A percentile compares a stretch with the other conserved stretches of the same genome.
phyloP scores from a whole-genome alignment of 805 yeast species.

The Teunomyces pallodes region DNA sequence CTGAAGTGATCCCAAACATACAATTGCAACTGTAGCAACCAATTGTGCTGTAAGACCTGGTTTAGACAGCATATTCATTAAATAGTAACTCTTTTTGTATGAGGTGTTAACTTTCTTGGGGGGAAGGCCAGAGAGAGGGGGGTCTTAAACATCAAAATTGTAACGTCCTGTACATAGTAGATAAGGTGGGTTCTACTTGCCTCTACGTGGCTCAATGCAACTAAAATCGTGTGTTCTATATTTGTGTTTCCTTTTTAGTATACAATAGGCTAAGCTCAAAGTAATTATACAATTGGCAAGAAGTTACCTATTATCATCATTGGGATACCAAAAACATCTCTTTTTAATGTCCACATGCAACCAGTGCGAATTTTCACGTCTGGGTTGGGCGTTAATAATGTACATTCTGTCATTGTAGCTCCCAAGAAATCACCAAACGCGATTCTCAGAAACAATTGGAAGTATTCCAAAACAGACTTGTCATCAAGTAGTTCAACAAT shows the following conservation, averaged over 20 bases:
- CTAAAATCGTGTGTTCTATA: too few species aligned
- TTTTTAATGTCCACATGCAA: conserved; percentile 87
- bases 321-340: conserved; percentile 96
- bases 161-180: background rate
- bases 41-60: conserved; percentile 29
- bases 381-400: conserved; percentile 59
- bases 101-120: background rate
- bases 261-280: background rate
- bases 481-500: conserved; percentile 87
- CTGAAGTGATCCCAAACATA: conserved; percentile 78
- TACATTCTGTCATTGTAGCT: conserved; percentile 81
- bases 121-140: background rate
- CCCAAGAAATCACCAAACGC: conserved; percentile 92
- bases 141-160: background rate
- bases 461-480: conserved; percentile 80
- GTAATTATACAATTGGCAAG: conserved; percentile 60
- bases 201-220: too few species aligned
- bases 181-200: background rate
- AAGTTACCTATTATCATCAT: conserved; percentile 96
- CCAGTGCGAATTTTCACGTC: conserved; percentile 65
- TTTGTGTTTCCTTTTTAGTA: too few species aligned
- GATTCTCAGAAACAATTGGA: conserved; percentile 75
- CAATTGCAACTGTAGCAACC: conserved; percentile 48
- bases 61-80: conserved; percentile 1
- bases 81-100: background rate